Evolutionary conservation across 176 grass and related monocot genomes (phyloP), one percentile per base, ranked within the genome.

Genomic region (Pontederia paniculata): DNA sequence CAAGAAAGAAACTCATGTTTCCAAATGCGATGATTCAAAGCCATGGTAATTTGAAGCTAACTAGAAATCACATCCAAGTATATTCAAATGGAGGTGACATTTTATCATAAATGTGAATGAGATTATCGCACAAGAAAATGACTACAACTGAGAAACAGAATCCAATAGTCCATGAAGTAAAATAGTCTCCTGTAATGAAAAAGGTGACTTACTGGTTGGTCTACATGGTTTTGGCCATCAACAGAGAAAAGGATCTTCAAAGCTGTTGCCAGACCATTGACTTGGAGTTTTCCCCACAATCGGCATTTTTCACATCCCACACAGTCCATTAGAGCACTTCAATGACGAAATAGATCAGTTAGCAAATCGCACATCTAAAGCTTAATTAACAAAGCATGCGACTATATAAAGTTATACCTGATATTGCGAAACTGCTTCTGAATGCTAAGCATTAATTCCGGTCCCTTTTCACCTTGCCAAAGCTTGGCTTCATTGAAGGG

Each of bases 261-360:
- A 60, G 93, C 93, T 58, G 93, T 98, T 57, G 83, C 93, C n/a
- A 98, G 86, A 73, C 93, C 87, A 66, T 82, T 83, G 73, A 98
- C 93, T 81, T 98, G 86, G 57, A 91, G 93, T 62, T 98, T 98
- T 57, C 93, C 93, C 87, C 93, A 98, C 42, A 98, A 65, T 20
- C 93, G 83, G 52, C 93, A 98, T 74, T 98, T 98, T 75, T 98
- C 93, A 55, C 87, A 98, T 63, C 83, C 86, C 72, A 91, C 83
- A 50, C 93, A 98, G 23, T 91, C 87, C 83, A 91, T 91, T 54
- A 98, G 63, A 18, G 93, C 87, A 80, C 93, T 98, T 49, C 11
- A 58, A 59, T 18, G 76, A 8, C 61, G 46, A 8, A 42, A 48
- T 12, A 4, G 31, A 22, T 52, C 23, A 23, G 5, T 67, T 67